Evolutionary conservation across 352 stramenopile genomes (phyloP).

Genomic region (Pythium dissimile): DNA sequence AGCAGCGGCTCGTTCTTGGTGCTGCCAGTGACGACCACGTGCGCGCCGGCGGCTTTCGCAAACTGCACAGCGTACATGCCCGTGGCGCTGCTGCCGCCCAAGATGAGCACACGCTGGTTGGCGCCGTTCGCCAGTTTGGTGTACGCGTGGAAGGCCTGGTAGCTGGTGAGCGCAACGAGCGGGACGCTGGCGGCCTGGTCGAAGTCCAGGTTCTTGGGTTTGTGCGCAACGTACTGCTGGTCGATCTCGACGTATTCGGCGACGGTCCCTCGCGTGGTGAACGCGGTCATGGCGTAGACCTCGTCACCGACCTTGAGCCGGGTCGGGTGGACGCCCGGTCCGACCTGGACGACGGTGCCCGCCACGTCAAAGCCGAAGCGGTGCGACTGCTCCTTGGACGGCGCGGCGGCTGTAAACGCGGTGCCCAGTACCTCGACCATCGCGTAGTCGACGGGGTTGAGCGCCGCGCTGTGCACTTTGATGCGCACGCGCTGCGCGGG

Average conservation of each 20-base stretch:
- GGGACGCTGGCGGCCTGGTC: constrained; percentile 30
- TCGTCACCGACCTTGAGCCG: constrained; percentile 11
- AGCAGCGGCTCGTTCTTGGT: constrained; percentile 29
- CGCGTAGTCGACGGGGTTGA: constrained; percentile 7
- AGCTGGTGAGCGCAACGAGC: constrained; percentile 25
- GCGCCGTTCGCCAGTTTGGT: constrained; percentile 5
- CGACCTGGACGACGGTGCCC: constrained; percentile 3
- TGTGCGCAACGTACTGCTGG: constrained; percentile 24
- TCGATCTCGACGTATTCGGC: constrained; percentile 36
- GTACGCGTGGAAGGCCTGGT: constrained; percentile 27
- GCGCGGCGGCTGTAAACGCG: not conserved
- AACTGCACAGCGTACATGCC: constrained; percentile 28
- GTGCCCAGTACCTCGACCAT: not conserved
- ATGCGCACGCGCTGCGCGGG: constrained; percentile 6
- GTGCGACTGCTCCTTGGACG: not conserved
- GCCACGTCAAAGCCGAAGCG: constrained; percentile 11
- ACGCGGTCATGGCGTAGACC: constrained; percentile 20
- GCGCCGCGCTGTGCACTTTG: constrained; percentile 2
- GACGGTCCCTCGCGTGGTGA: constrained; percentile 12
- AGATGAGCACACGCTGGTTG: constrained; percentile 19
- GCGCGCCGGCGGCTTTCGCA: constrained; percentile 1
- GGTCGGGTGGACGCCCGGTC: not conserved
- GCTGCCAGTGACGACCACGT: constrained; percentile 29
- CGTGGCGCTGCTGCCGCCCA: constrained; percentile 34
- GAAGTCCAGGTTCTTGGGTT: constrained; percentile 35